Percentiles rank a stretch among this genome's conserved stretches.
Evolutionary conservation across 176 grass and related monocot species (phyloP).

Genomic region (Olyra latifolia): DNA sequence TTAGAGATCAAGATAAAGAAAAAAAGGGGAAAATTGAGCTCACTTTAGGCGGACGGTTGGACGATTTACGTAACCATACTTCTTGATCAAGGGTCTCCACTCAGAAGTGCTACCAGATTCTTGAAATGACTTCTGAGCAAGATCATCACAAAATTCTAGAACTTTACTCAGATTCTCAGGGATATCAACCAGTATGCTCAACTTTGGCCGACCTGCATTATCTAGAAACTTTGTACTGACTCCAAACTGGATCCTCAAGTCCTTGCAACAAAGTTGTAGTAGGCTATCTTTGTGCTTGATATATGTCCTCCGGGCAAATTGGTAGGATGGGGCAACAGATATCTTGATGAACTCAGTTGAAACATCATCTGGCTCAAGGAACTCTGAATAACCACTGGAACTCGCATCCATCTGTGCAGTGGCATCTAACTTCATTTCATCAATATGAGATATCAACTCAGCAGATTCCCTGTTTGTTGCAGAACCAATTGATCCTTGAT

Average conservation of each 20-base stretch:
- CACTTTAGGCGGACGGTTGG: slow-evolving; percentile 77
- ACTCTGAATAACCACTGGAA: slow-evolving; percentile 58
- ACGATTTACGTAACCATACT: slow-evolving; percentile 57
- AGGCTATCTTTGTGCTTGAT: slow-evolving; percentile 58
- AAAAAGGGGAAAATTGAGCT: slow-evolving; percentile 29
- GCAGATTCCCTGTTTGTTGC: slow-evolving; percentile 33
- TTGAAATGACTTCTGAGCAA: slow-evolving; percentile 53
- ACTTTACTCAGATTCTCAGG: slow-evolving; percentile 65
- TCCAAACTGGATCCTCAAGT: slow-evolving; percentile 62
- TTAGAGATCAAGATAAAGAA: background rate
- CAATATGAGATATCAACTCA: slow-evolving; percentile 55
- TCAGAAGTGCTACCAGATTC: slow-evolving; percentile 75
- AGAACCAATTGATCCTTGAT: slow-evolving; percentile 24
- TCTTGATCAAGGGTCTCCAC: slow-evolving; percentile 77
- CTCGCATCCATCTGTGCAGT: slow-evolving; percentile 35
- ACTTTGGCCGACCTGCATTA: slow-evolving; percentile 64
- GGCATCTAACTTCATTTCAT: slow-evolving; percentile 66
- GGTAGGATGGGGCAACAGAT: slow-evolving; percentile 39
- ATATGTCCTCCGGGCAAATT: slow-evolving; percentile 44
- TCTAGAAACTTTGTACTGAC: slow-evolving; percentile 71
- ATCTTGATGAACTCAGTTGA: slow-evolving; percentile 61
- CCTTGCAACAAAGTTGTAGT: slow-evolving; percentile 59
- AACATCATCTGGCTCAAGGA: slow-evolving; percentile 61
- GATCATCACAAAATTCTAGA: slow-evolving; percentile 70
- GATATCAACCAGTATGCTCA: slow-evolving; percentile 66